These are phyloP conservation scores for Cajanus cajan DNA, from an alignment of 306 rosid species.

Conservation along the genomic window DNA sequence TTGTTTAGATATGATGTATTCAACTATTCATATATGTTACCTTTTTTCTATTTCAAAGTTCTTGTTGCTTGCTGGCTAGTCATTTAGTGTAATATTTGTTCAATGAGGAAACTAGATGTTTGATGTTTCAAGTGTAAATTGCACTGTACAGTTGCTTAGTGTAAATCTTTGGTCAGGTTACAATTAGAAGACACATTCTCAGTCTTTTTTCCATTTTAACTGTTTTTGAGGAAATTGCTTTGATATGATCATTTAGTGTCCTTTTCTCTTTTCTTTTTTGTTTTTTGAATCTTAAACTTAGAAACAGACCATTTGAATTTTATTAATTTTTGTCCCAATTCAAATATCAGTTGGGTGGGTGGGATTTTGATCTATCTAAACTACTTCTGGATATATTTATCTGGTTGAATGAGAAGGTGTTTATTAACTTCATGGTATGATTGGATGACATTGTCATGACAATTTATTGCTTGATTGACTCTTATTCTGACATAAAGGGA, in stretches of 20 bases:
- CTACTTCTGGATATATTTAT: neutral
- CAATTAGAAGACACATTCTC: neutral
- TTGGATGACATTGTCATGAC: neutral
- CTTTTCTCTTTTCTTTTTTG: neutral
- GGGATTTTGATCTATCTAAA: neutral
- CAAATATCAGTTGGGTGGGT: neutral
- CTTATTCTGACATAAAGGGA: neutral
- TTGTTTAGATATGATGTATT: neutral
- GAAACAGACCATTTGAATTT: neutral
- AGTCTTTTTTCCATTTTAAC: neutral
- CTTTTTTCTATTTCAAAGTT: neutral
- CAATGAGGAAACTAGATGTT: neutral
- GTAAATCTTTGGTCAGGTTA: neutral
- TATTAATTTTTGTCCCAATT: neutral
- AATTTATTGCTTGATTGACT: neutral
- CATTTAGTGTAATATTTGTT: neutral
- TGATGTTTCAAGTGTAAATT: neutral
- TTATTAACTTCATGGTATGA: neutral
- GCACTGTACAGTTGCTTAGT: neutral
- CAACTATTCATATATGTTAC: neutral
- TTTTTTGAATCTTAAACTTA: neutral
- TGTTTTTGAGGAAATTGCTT: conserved; percentile 5
- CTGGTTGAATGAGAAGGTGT: neutral
- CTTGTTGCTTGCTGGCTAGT: neutral
- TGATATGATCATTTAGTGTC: neutral